Evolutionary conservation across 139 green algal genomes (phyloP).

Genomic region (Desmodesmus armatus): DNA sequence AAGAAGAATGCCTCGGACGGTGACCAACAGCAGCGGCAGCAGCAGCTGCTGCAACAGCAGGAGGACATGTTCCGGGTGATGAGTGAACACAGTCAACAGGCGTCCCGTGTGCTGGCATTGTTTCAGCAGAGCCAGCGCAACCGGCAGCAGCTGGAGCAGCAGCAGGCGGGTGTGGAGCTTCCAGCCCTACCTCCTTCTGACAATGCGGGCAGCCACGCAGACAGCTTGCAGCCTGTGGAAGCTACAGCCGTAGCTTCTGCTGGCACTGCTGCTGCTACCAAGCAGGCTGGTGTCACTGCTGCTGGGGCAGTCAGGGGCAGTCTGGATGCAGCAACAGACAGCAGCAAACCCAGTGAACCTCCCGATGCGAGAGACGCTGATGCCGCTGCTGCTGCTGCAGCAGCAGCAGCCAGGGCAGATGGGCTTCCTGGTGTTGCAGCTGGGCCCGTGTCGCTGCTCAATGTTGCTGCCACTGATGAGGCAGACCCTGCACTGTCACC

Average conservation of each 20-base stretch:
- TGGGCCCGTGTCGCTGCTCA: neutral
- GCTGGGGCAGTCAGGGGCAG: neutral
- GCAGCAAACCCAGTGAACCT: neutral
- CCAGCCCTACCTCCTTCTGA: neutral
- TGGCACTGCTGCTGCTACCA: neutral
- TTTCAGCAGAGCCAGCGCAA: conserved; percentile 39
- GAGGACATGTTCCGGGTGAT: neutral
- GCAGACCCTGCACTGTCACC: neutral
- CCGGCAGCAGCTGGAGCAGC: conserved; percentile 20
- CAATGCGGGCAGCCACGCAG: neutral
- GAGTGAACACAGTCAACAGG: conserved; percentile 18
- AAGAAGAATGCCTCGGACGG: too few relatives aligned
- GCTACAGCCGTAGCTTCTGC: too few relatives aligned
- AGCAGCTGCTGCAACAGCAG: neutral
- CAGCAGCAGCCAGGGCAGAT: neutral
- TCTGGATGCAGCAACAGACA: neutral
- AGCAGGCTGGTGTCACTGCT: neutral
- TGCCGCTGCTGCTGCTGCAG: neutral
- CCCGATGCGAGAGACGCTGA: neutral
- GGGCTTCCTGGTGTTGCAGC: conserved; percentile 5
- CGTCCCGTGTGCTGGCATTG: conserved; percentile 20
- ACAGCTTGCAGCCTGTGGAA: neutral
- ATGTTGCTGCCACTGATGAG: neutral
- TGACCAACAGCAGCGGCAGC: conserved; percentile 7
- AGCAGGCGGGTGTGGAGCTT: conserved; percentile 7